These are phyloP conservation scores for Priceomyces melissophilus DNA, from an alignment of 805 yeast genomes.

Conservation along the genomic window DNA sequence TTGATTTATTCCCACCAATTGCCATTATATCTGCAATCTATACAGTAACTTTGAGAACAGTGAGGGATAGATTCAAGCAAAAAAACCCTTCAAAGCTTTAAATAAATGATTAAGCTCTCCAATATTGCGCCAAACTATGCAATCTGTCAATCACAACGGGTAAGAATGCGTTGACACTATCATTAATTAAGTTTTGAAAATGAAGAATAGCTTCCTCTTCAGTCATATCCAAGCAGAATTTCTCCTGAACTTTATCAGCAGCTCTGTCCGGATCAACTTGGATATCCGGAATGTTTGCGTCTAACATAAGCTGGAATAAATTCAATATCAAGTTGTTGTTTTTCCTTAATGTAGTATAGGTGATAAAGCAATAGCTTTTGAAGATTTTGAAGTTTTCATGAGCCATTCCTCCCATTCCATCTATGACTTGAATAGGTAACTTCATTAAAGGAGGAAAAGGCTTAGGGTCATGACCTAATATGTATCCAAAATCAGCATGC, in stretches of 20 bases:
- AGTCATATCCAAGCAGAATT: conserved; percentile 86
- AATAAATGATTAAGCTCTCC: conserved; percentile 67
- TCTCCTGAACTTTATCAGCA: conserved; percentile 87
- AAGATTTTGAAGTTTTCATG: conserved; percentile 84
- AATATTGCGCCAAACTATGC: conserved; percentile 94
- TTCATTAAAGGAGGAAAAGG: conserved; percentile 99
- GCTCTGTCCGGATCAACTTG: conserved; percentile 81
- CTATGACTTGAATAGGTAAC: conserved; percentile 92
- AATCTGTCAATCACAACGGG: conserved; percentile 94
- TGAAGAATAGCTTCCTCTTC: conserved; percentile 96
- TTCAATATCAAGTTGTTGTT: conserved; percentile 87
- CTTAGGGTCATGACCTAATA: conserved; percentile 94
- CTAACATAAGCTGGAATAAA: conserved; percentile 88
- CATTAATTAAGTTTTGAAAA: conserved; percentile 90
- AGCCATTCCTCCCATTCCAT: conserved; percentile 94
- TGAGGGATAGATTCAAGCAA: conserved; percentile 19
- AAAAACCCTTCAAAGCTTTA: conserved; percentile 4
- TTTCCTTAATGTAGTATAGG: conserved; percentile 85
- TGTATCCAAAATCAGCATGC: conserved; percentile 98
- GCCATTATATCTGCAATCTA: conserved; percentile 21
- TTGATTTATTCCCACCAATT: conserved; percentile 27
- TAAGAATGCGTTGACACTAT: conserved; percentile 86
- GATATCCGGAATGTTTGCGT: conserved; percentile 89
- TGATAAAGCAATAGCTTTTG: conserved; percentile 90
- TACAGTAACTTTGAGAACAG: conserved; percentile 16